phyloP scores from a whole-genome alignment of 805 yeast species.

The Candida cerambycidarum region DNA sequence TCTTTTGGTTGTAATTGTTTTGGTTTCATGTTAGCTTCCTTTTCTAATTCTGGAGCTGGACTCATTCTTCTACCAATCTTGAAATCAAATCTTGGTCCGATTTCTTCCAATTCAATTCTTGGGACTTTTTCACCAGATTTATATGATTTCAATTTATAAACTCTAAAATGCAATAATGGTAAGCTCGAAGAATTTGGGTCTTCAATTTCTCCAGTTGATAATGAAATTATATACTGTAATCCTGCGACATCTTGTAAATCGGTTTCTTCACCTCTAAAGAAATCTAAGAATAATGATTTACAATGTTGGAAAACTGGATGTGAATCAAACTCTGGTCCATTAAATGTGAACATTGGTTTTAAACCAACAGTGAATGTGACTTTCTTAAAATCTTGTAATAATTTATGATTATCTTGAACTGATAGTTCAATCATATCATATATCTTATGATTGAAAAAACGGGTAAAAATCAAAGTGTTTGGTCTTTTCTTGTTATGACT shows the following conservation, averaged over 20 bases:
- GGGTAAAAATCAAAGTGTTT: slow-evolving; percentile 79
- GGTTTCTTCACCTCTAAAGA: slow-evolving; percentile 82
- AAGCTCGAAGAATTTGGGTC: slow-evolving; percentile 69
- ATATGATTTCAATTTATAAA: slow-evolving; percentile 78
- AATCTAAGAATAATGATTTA: slow-evolving; percentile 86
- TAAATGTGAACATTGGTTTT: slow-evolving; percentile 92
- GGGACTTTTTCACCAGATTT: slow-evolving; percentile 87
- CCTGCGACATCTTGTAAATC: slow-evolving; percentile 92
- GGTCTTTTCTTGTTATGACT: slow-evolving; percentile 89
- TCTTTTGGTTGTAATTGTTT: slow-evolving; percentile 77
- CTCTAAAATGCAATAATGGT: slow-evolving; percentile 87
- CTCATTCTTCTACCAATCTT: slow-evolving; percentile 81
- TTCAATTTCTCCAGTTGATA: slow-evolving; percentile 73
- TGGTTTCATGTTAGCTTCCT: slow-evolving; percentile 81
- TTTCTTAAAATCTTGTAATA: slow-evolving; percentile 77
- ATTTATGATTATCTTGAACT: slow-evolving; percentile 61
- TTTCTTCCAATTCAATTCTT: slow-evolving; percentile 89
- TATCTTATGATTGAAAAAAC: slow-evolving; percentile 87
- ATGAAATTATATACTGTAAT: slow-evolving; percentile 82
- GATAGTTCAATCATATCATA: slow-evolving; percentile 93
- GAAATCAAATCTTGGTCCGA: slow-evolving; percentile 95
- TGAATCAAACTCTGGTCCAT: slow-evolving; percentile 87
- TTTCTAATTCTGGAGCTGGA: slow-evolving; percentile 84
- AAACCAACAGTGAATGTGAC: slow-evolving; percentile 82
- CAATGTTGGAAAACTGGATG: slow-evolving; percentile 84